Evolutionary conservation across 1,139 yeast genomes (phyloP).

Genomic region (Sugiyamaella paludigena): DNA sequence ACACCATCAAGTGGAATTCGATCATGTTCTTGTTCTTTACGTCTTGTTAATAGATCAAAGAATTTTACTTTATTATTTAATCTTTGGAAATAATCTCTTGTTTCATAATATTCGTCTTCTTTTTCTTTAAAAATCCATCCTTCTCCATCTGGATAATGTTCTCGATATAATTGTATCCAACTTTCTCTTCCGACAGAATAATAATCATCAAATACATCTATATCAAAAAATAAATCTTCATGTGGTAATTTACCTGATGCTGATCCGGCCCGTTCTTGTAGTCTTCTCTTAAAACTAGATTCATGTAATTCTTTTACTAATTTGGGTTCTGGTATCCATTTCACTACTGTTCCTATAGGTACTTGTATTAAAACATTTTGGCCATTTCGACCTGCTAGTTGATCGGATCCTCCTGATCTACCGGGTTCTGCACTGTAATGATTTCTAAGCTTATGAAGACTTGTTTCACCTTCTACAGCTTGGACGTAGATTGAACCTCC

Average conservation of each 20-base stretch:
- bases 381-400: constrained; percentile 82
- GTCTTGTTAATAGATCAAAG: constrained; percentile 59
- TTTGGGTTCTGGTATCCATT: constrained; percentile 82
- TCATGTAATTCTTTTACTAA: constrained; percentile 15
- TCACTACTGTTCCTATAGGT: constrained; percentile 84
- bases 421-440: constrained; percentile 75
- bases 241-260: constrained; percentile 5
- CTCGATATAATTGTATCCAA: constrained; percentile 52
- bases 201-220: constrained; percentile 14
- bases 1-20: constrained; percentile 75
- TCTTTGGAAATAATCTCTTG: constrained; percentile 60
- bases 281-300: constrained; percentile 9
- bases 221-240: constrained; percentile 8
- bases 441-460: constrained; percentile 62
- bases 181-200: constrained; percentile 16
- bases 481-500: constrained; percentile 87
- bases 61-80: constrained; percentile 60
- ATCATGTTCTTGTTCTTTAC: constrained; percentile 63
- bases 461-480: constrained; percentile 65
- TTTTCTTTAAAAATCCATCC: constrained; percentile 86
- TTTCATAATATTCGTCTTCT: constrained; percentile 65
- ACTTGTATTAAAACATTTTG: constrained; percentile 75
- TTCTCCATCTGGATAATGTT: constrained; percentile 59
- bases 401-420: constrained; percentile 64
- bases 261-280: constrained; percentile 7